Evolutionary conservation across 345 rosid genomes (phyloP).

Genomic region (Abelmoschus esculentus): DNA sequence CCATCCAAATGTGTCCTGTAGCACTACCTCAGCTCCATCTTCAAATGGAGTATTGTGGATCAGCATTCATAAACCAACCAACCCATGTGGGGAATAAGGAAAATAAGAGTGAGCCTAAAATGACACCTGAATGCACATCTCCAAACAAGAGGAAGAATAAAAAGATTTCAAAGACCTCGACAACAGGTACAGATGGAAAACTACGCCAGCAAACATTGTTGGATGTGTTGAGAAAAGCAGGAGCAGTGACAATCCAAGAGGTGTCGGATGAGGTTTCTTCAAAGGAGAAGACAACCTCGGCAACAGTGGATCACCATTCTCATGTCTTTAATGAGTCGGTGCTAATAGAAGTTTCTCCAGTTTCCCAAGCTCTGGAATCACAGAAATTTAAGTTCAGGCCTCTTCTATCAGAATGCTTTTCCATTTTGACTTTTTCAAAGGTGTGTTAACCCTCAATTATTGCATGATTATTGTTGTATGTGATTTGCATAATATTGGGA

Average conservation of each 20-base stretch:
- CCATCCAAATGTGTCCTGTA: slow-evolving; percentile 40
- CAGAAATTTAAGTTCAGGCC: slow-evolving; percentile 81
- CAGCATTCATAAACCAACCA: slow-evolving; percentile 25
- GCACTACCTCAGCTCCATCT: slow-evolving; percentile 61
- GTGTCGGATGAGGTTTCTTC: slow-evolving; percentile 29
- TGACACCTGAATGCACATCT: slow-evolving; percentile 24
- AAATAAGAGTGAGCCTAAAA: slow-evolving; percentile 38
- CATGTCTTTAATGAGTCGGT: slow-evolving; percentile 25
- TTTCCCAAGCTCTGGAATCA: slow-evolving; percentile 41
- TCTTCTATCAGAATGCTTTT: slow-evolving; percentile 48
- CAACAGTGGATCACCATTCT: slow-evolving; percentile 26
- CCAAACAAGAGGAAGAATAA: slow-evolving; percentile 35
- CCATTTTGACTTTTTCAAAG: slow-evolving; percentile 56
- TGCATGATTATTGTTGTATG: not conserved
- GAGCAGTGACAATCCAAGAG: slow-evolving; percentile 43
- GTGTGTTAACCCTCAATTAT: slow-evolving; percentile 23
- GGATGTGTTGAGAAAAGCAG: slow-evolving; percentile 49
- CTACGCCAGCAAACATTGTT: slow-evolving; percentile 52
- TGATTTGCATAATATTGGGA: not conserved
- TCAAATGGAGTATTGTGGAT: slow-evolving; percentile 38
- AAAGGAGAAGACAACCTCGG: slow-evolving; percentile 19
- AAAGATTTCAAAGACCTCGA: slow-evolving; percentile 31
- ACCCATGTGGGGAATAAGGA: slow-evolving; percentile 23
- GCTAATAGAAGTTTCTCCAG: slow-evolving; percentile 51
- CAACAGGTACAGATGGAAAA: slow-evolving; percentile 32